Evolutionary conservation across 2,329 filamentous ascomycete species (phyloP).

Genomic region (Fusarium oxysporum): DNA sequence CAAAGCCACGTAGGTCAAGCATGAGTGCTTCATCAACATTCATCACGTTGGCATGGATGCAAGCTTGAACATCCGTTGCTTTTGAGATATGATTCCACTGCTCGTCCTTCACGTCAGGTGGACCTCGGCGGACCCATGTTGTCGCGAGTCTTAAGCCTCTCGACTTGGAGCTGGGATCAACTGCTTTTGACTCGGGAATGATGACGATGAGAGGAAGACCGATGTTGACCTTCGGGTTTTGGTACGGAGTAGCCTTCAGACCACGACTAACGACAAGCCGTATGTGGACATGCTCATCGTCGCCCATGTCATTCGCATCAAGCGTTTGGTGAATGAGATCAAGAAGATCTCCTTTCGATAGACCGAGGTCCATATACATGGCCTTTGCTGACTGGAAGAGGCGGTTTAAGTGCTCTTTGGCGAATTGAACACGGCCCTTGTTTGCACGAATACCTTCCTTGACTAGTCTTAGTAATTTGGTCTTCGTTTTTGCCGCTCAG

Average conservation of each 20-base stretch:
- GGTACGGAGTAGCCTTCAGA: background rate
- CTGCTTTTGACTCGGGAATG: slow-evolving; percentile 5
- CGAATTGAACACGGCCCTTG: slow-evolving; percentile 4
- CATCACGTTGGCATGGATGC: slow-evolving; percentile 5
- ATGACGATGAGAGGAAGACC: slow-evolving; percentile 4
- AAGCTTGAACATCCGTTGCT: background rate
- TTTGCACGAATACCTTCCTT: slow-evolving; percentile 20
- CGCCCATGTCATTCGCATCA: background rate
- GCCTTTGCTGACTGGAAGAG: slow-evolving; percentile 8
- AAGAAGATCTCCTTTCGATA: background rate
- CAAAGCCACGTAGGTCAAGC: background rate
- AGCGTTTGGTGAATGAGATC: background rate
- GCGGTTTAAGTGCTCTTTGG: background rate
- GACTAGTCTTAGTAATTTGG: fast-evolving
- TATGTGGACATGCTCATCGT: slow-evolving; percentile 14
- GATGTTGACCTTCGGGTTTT: slow-evolving; percentile 3
- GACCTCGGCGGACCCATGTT: background rate
- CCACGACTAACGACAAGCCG: slow-evolving; percentile 1
- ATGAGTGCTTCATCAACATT: background rate
- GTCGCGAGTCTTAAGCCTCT: background rate
- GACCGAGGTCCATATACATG: slow-evolving; percentile 12
- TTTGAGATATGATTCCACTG: slow-evolving; percentile 23
- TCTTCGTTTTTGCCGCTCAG: fast-evolving
- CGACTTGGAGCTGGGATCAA: slow-evolving; percentile 12
- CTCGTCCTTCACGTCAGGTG: slow-evolving; percentile 5